Conservation (phyloP, 1,284 basidiomycete species). For the Rhodotorula mucilaginosa region DNA sequence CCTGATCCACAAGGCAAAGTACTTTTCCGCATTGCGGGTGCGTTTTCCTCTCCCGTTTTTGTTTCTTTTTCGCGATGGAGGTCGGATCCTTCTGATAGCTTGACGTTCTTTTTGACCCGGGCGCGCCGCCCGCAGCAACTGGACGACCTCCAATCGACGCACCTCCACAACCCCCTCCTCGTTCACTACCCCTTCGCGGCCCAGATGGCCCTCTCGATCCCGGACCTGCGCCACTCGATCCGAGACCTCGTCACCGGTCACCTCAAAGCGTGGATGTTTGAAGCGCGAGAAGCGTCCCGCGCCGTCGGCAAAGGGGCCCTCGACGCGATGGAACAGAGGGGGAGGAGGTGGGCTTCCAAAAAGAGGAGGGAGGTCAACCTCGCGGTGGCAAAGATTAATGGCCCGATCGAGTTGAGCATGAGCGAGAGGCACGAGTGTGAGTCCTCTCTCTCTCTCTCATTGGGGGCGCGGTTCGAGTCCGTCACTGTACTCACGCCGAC, state of each 20-base stretch:
- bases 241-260: constrained; percentile 90
- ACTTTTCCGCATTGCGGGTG: constrained; percentile 84
- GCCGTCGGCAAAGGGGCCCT: constrained; percentile 84
- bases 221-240: constrained; percentile 81
- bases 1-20: constrained; percentile 76
- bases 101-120: neutral
- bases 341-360: constrained; percentile 76
- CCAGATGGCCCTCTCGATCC: constrained; percentile 84
- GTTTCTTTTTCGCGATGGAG: too few species aligned
- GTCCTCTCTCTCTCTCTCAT: constrained; percentile 43
- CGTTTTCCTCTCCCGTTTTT: constrained; percentile 55
- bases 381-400: constrained; percentile 80
- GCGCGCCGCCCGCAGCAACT: constrained; percentile 61
- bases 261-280: constrained; percentile 95
- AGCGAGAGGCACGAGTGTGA: constrained; percentile 93
- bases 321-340: constrained; percentile 82
- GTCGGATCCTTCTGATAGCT: too few species aligned
- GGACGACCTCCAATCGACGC: constrained; percentile 88
- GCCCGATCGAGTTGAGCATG: constrained; percentile 87
- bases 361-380: constrained; percentile 46
- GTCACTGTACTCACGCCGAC: too few species aligned
- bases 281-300: constrained; percentile 84
- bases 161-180: constrained; percentile 68
- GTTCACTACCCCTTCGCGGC: constrained; percentile 92
- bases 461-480: too few species aligned